Evolutionary conservation across 306 rosid genomes (phyloP), one percentile per base, ranked within the genome.

Genomic region (Dalbergia oliveri): DNA sequence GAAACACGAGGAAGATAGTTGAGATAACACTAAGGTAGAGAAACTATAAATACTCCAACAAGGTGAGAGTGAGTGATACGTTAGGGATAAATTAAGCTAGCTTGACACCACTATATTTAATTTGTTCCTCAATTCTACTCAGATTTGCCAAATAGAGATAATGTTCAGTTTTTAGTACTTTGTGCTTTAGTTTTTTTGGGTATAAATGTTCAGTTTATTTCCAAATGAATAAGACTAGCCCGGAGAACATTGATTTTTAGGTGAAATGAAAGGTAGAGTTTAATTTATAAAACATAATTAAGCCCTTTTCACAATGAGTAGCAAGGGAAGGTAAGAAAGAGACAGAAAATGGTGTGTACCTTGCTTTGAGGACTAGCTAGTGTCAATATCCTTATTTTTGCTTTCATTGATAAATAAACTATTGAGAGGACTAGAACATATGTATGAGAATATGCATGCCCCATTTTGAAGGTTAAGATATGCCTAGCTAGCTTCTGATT

Each of bases 201-300:
- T 31, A 13, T 11, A 64, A 33, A 19, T 39, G 14, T 54, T 50
- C n/a, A 26, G 59, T 51, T 50, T 34, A 33, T 33, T 51, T 50
- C 11, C 62, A 5, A 50, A 4, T 9, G 15, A n/a, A 53, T 34
- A 51, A 67, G 21, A 34, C 26, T 56, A 31, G 31, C n/a, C 23
- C 44, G 50, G 19, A 77, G n/a, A 9, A 51, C 66, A 54, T 54
- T 66, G 57, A 15, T 51, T 65, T 66, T 26, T 26, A 26, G 31
- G 31, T 53, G 31, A 77, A 1, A 33, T 21, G 73, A 77, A 66
- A 64, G 80, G 53, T 34, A 51, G 41, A 41, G 66, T 37, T 35
- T 3, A 35, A 12, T 33, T 63, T 49, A 5, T 44, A 11, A 37
- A 35, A 19, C 11, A 11, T 62, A 49, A 8, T n/a, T 54, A n/a